phyloP scores from a whole-genome alignment of 306 rosid species.

The Prinsepia uniflora region DNA sequence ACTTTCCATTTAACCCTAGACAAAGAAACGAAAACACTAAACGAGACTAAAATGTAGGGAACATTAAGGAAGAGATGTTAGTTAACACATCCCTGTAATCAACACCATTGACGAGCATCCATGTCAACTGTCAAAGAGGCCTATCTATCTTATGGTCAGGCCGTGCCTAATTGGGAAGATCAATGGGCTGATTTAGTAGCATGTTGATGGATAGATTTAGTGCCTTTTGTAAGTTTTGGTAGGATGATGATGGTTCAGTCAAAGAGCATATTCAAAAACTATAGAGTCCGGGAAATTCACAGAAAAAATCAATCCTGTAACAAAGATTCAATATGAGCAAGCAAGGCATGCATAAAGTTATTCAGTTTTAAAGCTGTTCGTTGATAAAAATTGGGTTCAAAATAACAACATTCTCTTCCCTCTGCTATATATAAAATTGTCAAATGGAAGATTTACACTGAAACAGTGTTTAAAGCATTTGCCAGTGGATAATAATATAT shows the following conservation, averaged over 20 bases:
- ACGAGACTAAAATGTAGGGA: not conserved
- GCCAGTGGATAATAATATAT: not conserved
- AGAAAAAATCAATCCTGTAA: not conserved
- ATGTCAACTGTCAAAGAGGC: not conserved
- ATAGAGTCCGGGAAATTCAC: no score
- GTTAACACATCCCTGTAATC: not conserved
- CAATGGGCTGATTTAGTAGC: not conserved
- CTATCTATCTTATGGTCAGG: not conserved
- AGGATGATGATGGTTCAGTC: slow-evolving; percentile 3
- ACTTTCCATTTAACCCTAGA: not conserved
- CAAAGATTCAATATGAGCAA: not conserved
- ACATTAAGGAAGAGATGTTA: not conserved
- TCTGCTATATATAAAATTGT: not conserved
- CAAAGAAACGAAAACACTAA: not conserved
- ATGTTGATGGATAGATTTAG: not conserved
- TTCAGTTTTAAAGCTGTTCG: not conserved
- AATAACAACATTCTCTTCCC: not conserved
- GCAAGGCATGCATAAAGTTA: not conserved
- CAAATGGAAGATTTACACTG: not conserved
- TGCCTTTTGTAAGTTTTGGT: not conserved
- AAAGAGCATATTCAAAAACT: not conserved
- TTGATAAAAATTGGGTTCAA: not conserved
- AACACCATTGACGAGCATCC: not conserved
- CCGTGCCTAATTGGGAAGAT: not conserved
- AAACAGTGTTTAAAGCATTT: not conserved